Percentiles rank a stretch among this genome's conserved stretches.
These are phyloP conservation scores for Ricinus communis DNA, from an alignment of 345 rosid genomes.

Conservation along the genomic window DNA sequence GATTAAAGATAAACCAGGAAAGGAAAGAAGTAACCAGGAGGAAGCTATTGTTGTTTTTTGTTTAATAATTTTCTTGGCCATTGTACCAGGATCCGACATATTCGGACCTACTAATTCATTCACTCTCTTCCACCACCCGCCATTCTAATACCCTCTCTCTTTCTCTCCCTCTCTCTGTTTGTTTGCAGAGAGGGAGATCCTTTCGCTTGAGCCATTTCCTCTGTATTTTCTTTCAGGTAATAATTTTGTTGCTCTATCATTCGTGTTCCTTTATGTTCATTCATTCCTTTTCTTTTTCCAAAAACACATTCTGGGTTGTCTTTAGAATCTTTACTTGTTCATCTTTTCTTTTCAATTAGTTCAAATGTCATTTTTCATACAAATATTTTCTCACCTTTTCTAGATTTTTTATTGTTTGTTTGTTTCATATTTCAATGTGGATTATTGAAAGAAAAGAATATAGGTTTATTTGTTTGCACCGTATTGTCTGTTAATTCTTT, in stretches of 20 bases:
- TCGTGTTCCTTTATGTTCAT: background rate
- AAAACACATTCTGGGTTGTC: conserved; percentile 1
- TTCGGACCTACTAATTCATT: conserved; percentile 29
- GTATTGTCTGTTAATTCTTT: background rate
- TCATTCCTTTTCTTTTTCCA: background rate
- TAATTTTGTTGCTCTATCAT: background rate
- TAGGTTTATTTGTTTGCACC: background rate
- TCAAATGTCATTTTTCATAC: no score
- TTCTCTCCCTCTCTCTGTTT: conserved; percentile 2
- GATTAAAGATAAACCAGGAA: background rate
- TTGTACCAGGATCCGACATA: conserved; percentile 34
- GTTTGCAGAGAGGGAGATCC: conserved; percentile 18
- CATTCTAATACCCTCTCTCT: conserved; percentile 15
- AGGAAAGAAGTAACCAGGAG: no score
- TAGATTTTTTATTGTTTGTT: background rate
- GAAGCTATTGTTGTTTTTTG: no score
- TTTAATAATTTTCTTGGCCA: background rate
- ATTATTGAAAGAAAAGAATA: background rate
- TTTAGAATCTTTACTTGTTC: background rate
- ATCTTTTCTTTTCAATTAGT: background rate
- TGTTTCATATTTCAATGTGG: background rate
- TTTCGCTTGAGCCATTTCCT: background rate
- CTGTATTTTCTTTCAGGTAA: background rate
- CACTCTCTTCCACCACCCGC: conserved; percentile 2
- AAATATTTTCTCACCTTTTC: background rate